Percentiles rank a stretch among this genome's conserved stretches.
Conservation (phyloP, 441 rosid genomes). For the Erodium moschatum region DNA sequence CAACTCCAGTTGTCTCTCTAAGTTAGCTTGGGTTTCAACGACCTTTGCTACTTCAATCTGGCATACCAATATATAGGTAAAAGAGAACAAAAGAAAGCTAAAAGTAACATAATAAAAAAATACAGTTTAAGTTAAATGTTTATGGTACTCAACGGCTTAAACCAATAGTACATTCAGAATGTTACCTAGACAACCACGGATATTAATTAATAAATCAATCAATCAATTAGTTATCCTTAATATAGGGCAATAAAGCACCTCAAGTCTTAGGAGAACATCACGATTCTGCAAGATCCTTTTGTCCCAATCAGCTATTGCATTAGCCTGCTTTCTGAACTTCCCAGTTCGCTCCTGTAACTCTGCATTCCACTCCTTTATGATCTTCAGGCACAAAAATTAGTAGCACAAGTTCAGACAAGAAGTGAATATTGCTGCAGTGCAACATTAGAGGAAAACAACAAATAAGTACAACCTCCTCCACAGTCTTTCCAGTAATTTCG, state of each 20-base stretch:
- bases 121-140: background rate
- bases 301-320: slow-evolving; percentile 94
- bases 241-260: slow-evolving; percentile 35
- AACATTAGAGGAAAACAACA: slow-evolving; percentile 3
- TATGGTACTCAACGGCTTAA: background rate
- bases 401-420: slow-evolving; percentile 4
- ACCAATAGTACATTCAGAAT: background rate
- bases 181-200: background rate
- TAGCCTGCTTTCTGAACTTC: slow-evolving; percentile 83
- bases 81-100: slow-evolving; percentile 7
- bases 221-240: slow-evolving; percentile 1
- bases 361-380: slow-evolving; percentile 88
- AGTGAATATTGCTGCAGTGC: background rate
- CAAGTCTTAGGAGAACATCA: slow-evolving; percentile 89
- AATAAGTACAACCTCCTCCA: slow-evolving; percentile 64
- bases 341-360: slow-evolving; percentile 90
- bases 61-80: slow-evolving; percentile 6
- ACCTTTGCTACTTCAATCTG: slow-evolving; percentile 97
- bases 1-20: slow-evolving; percentile 81
- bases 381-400: slow-evolving; percentile 36
- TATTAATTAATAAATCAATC: background rate
- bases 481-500: slow-evolving; percentile 80
- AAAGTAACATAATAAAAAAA: background rate
- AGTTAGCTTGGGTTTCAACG: slow-evolving; percentile 71
- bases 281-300: slow-evolving; percentile 91